These are phyloP conservation scores for Xylariomycetidae sp. DNA, from an alignment of 2,329 filamentous ascomycete species.

Conservation along the genomic window DNA sequence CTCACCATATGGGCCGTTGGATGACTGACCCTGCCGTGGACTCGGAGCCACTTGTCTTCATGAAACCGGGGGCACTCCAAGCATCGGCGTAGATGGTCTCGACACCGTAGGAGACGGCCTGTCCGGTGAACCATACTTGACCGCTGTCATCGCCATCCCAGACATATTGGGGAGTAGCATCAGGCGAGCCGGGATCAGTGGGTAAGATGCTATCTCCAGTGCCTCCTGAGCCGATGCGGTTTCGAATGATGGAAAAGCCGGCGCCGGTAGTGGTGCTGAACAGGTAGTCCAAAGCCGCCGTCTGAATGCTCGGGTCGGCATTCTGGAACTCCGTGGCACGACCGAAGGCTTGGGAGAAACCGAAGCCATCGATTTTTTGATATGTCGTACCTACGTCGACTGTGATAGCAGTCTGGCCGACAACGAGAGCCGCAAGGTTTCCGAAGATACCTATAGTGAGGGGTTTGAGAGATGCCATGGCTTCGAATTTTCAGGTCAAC, in stretches of 20 bases:
- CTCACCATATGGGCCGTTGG: not conserved
- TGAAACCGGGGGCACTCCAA: not conserved
- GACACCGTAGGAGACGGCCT: conserved; percentile 37
- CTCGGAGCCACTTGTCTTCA: conserved; percentile 9
- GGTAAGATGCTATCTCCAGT: conserved; percentile 34
- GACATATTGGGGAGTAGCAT: conserved; percentile 34
- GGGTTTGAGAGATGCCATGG: too few species aligned
- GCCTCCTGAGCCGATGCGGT: conserved; percentile 37
- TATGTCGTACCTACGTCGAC: conserved; percentile 20
- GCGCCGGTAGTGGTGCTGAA: conserved; percentile 41
- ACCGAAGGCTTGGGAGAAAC: conserved; percentile 43
- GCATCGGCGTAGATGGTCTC: conserved; percentile 38
- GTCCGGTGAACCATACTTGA: conserved; percentile 47
- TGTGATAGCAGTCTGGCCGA: conserved; percentile 19
- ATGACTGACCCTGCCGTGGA: not conserved
- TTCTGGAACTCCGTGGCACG: conserved; percentile 36
- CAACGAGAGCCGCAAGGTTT: conserved; percentile 7
- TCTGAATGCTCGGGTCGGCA: conserved; percentile 23
- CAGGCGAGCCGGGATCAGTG: conserved; percentile 36
- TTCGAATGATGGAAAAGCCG: conserved; percentile 45
- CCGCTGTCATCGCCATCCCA: conserved; percentile 42
- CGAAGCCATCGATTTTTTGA: conserved; percentile 42
- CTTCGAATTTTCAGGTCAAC: too few species aligned
- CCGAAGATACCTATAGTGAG: conserved; percentile 6
- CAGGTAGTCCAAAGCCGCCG: conserved; percentile 37